Base-by-base conservation (phyloP, 257 asterid species). In the Solanum corneliomulleri region DNA sequence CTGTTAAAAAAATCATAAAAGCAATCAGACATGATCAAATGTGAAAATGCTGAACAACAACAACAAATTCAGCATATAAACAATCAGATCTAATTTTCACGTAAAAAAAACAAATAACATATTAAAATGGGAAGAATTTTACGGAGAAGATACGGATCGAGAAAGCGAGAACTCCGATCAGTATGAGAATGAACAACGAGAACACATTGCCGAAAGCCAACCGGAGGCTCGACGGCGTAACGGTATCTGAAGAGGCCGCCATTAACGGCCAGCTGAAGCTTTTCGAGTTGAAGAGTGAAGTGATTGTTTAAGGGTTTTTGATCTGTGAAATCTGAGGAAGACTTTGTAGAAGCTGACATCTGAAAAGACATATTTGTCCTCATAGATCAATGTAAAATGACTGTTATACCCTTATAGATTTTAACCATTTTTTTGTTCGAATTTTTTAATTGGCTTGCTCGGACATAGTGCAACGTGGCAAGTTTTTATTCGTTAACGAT, bases 61-160 rank as follows among this genome's bases (percentile, higher is more conserved):
- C 37, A 69, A 77, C 45, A 72, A 78, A 83, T 86, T 45, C 64
- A 18, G 33, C 85, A 66, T 64, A 72, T 87, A 62, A 56, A 85
- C 37, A 68, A 83, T 89, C 91, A 66, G 91, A 89, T 91, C 91
- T 77, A 44, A n/a, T 21, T 82, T 85, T 29, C 82, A 84, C 37
- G 35, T 71, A 5, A 29, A 21, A 21, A 21, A 12, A 9, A n/a
- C 5, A 18, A 75, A 42, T 12, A 42, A 9, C 20, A 60, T 56
- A 31, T 49, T 66, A 42, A 31, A 76, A 23, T 31, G 45, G n/a
- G 58, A 88, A 41, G 21, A 23, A 56, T 44, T 44, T 86, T 91
- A 97, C 99, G 11, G 99, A 97, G 92, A 97, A 97, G 9, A 95
- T 94, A 86, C 99, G 99, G 98, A 97, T 97, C 94, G 99, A 94